A percentile compares a stretch with the other conserved stretches of the same genome.
phyloP scores from a whole-genome alignment of 306 rosid genomes.

The Lagenaria siceraria region DNA sequence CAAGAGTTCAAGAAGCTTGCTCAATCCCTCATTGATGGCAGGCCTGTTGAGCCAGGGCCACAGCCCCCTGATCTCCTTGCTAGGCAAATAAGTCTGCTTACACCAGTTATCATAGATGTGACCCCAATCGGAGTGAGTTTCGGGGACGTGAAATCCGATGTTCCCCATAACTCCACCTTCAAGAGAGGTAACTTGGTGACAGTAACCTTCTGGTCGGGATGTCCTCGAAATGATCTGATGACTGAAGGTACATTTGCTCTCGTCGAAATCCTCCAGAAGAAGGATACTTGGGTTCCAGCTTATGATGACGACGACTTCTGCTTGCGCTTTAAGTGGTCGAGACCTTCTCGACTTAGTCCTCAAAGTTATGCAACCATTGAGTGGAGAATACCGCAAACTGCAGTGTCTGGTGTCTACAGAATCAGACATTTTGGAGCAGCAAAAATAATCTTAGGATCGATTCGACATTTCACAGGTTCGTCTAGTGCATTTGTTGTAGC shows the following conservation, averaged over 20 bases:
- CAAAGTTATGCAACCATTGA: constrained; percentile 58
- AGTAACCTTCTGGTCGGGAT: constrained; percentile 72
- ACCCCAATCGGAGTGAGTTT: constrained; percentile 55
- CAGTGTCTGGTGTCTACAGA: constrained; percentile 59
- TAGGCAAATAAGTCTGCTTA: constrained; percentile 64
- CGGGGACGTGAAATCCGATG: constrained; percentile 56
- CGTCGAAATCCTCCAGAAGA: constrained; percentile 51
- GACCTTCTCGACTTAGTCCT: constrained; percentile 56
- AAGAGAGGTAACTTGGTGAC: constrained; percentile 44
- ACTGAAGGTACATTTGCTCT: constrained; percentile 87
- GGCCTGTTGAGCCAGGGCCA: constrained; percentile 48
- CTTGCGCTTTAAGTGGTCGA: constrained; percentile 72
- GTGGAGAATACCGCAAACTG: constrained; percentile 62
- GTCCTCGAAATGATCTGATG: constrained; percentile 90
- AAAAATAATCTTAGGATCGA: constrained; percentile 47
- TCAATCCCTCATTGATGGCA: constrained; percentile 27
- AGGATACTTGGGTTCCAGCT: constrained; percentile 62
- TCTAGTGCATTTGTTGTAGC: constrained; percentile 61
- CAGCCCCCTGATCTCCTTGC: constrained; percentile 76
- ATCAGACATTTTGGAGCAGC: constrained; percentile 78
- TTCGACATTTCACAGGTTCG: constrained; percentile 70
- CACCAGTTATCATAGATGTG: constrained; percentile 68
- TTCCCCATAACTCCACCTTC: constrained; percentile 55
- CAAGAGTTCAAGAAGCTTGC: constrained; percentile 91
- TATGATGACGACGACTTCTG: constrained; percentile 90